A percentile compares a stretch with the other conserved stretches of the same genome.
Conservation (phyloP, 1,284 basidiomycete genomes). For the Tausonia pullulans region DNA sequence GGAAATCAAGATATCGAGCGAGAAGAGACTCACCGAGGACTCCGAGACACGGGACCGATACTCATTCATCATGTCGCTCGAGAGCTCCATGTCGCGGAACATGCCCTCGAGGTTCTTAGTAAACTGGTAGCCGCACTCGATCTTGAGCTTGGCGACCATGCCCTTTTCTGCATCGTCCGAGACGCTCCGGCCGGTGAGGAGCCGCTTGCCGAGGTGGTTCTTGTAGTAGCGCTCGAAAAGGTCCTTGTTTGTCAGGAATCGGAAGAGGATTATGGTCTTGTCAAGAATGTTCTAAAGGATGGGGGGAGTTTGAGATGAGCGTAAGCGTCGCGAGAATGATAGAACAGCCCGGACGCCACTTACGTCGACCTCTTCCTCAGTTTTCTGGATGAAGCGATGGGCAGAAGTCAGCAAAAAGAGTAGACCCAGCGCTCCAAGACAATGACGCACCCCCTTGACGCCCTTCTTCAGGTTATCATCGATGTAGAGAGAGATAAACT, state of each 20-base stretch:
- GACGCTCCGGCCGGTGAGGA: conserved; percentile 74
- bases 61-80: conserved; percentile 64
- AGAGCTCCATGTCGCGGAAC: conserved; percentile 96
- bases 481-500: conserved; percentile 93
- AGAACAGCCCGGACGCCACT: neutral
- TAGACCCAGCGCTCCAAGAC: neutral
- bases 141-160: conserved; percentile 94
- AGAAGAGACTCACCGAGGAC: conserved; percentile 41
- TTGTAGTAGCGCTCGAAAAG: conserved; percentile 98
- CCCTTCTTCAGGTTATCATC: conserved; percentile 96
- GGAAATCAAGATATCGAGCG: neutral
- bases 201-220: conserved; percentile 81
- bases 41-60: conserved; percentile 55
- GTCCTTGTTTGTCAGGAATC: conserved; percentile 91
- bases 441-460: conserved; percentile 67
- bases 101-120: conserved; percentile 98
- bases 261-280: conserved; percentile 91
- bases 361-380: conserved; percentile 77
- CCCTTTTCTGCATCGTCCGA: conserved; percentile 96
- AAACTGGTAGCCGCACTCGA: conserved; percentile 66
- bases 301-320: neutral
- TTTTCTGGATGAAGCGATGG: conserved; percentile 54
- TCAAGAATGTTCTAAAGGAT: conserved; percentile 52
- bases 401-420: neutral
- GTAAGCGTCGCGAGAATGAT: neutral